phyloP scores from a whole-genome alignment of 495 filamentous ascomycete species.

The Elaphomyces granulatus region DNA sequence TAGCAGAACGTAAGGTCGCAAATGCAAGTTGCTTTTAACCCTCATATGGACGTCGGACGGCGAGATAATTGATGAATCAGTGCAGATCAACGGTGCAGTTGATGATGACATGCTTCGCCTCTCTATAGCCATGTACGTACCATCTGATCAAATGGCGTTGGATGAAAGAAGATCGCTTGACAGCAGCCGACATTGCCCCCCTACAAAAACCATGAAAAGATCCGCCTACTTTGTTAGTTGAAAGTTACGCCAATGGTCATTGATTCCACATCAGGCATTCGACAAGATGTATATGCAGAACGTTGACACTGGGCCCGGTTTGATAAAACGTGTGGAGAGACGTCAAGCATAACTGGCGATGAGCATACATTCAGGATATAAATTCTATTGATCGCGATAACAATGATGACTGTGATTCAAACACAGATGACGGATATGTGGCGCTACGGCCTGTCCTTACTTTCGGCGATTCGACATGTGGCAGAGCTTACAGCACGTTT shows the following conservation, averaged over 20 bases:
- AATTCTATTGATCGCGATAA: too few relatives aligned
- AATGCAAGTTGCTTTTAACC: neutral
- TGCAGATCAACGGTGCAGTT: neutral
- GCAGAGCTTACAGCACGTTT: neutral
- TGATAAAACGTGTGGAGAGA: neutral
- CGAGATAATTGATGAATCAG: neutral
- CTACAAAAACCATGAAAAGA: neutral
- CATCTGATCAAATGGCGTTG: neutral
- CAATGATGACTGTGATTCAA: neutral
- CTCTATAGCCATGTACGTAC: too few relatives aligned
- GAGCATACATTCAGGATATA: neutral
- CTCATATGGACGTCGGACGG: neutral
- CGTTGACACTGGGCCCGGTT: neutral
- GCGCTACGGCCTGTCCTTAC: neutral
- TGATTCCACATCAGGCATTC: neutral
- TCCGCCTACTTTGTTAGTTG: neutral
- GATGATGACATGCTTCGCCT: too few relatives aligned
- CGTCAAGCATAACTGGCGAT: neutral
- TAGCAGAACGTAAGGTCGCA: neutral
- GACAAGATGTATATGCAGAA: neutral
- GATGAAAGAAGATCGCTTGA: neutral
- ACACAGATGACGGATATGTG: neutral
- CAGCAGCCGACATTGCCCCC: too few relatives aligned
- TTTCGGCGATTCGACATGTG: neutral
- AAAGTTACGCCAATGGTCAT: neutral